Percentiles rank a stretch among this genome's conserved stretches.
These are phyloP conservation scores for Oidiodendron maius DNA, from an alignment of 495 filamentous ascomycete species.

Conservation along the genomic window DNA sequence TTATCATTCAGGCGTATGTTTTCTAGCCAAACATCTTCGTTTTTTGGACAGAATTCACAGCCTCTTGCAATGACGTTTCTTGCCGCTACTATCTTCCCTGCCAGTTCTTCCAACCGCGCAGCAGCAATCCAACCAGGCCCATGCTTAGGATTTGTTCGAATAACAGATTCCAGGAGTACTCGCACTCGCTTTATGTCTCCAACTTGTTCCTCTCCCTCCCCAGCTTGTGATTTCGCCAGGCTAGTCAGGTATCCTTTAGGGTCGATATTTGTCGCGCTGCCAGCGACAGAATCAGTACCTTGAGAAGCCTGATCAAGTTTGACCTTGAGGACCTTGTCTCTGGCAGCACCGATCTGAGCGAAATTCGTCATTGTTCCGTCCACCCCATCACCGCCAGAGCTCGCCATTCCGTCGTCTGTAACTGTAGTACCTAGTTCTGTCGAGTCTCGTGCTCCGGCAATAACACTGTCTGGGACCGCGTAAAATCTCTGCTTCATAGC, in stretches of 20 bases:
- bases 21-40: constrained; percentile 92
- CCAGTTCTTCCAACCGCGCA: constrained; percentile 85
- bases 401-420: constrained; percentile 61
- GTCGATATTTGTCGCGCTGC: constrained; percentile 88
- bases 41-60: constrained; percentile 85
- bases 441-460: constrained; percentile 75
- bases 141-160: constrained; percentile 91
- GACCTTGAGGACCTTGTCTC: constrained; percentile 89
- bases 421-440: constrained; percentile 81
- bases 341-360: constrained; percentile 91
- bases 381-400: constrained; percentile 37
- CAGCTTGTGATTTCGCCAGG: constrained; percentile 69
- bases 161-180: constrained; percentile 87
- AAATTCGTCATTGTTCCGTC: constrained; percentile 97
- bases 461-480: constrained; percentile 93
- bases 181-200: constrained; percentile 96
- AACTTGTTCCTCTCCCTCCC: constrained; percentile 73
- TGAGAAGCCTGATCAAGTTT: constrained; percentile 83
- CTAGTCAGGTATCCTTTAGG: constrained; percentile 94
- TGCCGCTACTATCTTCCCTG: constrained; percentile 83
- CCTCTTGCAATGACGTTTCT: constrained; percentile 79
- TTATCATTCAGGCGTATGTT: constrained; percentile 88
- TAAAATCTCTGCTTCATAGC: constrained; percentile 84
- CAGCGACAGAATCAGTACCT: constrained; percentile 63
- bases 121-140: constrained; percentile 96